Evolutionary conservation across 257 asterid genomes (phyloP).

Genomic region (Anisodus acutangulus): DNA sequence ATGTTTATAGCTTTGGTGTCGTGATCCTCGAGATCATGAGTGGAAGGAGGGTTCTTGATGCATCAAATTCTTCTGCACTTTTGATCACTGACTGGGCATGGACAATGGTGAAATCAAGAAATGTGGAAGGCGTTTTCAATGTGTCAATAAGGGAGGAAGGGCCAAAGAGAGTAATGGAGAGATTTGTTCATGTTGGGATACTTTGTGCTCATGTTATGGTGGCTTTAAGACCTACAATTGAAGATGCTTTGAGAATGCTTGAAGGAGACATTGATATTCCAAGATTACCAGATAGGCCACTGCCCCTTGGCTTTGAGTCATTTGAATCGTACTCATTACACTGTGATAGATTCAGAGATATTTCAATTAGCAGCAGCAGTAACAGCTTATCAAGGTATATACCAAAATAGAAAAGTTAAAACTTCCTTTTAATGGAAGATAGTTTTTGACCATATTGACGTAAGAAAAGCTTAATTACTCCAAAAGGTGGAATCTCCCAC

Average conservation of each 20-base stretch:
- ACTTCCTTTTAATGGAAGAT: background rate
- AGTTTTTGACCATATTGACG: background rate
- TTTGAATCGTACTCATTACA: slow-evolving; percentile 33
- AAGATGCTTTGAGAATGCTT: slow-evolving; percentile 68
- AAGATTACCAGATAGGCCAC: slow-evolving; percentile 52
- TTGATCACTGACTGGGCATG: slow-evolving; percentile 72
- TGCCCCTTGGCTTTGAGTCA: slow-evolving; percentile 47
- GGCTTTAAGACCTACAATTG: slow-evolving; percentile 62
- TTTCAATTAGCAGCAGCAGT: slow-evolving; percentile 26
- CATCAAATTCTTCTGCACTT: slow-evolving; percentile 39
- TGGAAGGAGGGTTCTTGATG: slow-evolving; percentile 55
- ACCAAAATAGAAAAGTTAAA: background rate
- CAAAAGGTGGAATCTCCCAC: too few species aligned
- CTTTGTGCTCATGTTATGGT: slow-evolving; percentile 73
- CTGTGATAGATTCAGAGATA: slow-evolving; percentile 17
- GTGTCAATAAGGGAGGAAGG: slow-evolving; percentile 50
- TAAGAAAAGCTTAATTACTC: too few species aligned
- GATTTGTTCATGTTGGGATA: slow-evolving; percentile 60
- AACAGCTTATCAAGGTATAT: background rate
- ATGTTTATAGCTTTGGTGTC: slow-evolving; percentile 59
- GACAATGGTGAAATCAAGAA: slow-evolving; percentile 45
- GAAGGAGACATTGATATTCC: slow-evolving; percentile 72
- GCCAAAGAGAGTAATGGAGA: slow-evolving; percentile 61
- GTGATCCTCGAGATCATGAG: slow-evolving; percentile 65
- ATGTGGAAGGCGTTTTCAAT: slow-evolving; percentile 44